phyloP scores from a whole-genome alignment of 345 rosid genomes.

The Garcia nutans region DNA sequence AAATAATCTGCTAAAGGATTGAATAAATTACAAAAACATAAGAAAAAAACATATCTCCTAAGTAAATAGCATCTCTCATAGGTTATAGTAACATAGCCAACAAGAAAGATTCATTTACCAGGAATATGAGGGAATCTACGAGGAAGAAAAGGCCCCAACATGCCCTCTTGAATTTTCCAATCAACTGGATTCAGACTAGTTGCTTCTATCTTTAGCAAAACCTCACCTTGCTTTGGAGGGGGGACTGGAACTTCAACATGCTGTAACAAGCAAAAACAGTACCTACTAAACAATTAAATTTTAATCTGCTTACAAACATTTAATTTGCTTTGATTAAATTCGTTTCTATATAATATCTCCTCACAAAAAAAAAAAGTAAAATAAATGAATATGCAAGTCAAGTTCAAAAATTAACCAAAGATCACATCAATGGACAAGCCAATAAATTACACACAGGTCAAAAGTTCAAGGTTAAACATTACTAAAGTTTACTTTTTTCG shows the following conservation, averaged over 20 bases:
- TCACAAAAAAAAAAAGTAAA: too few relatives aligned
- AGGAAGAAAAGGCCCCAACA: constrained; percentile 55
- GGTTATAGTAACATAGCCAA: neutral
- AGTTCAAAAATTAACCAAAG: too few relatives aligned
- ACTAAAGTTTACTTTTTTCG: too few relatives aligned
- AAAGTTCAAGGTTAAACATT: too few relatives aligned
- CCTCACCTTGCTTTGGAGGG: constrained; percentile 50
- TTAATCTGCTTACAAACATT: neutral
- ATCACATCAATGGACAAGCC: too few relatives aligned
- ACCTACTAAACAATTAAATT: too few relatives aligned
- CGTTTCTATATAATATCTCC: too few relatives aligned
- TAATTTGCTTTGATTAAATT: too few relatives aligned
- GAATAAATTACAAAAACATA: too few relatives aligned
- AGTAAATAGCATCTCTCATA: neutral
- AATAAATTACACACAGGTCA: too few relatives aligned
- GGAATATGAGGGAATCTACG: constrained; percentile 74
- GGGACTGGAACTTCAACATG: constrained; percentile 62
- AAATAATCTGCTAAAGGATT: neutral
- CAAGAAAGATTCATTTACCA: constrained; percentile 33
- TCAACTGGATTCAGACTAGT: constrained; percentile 60
- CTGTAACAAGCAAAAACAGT: constrained; percentile 34
- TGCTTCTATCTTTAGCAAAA: constrained; percentile 61
- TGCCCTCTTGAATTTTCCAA: constrained; percentile 72
- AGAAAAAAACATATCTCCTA: neutral
- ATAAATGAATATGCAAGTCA: too few relatives aligned